These are phyloP conservation scores for Onygena corvina DNA, from an alignment of 2,329 filamentous ascomycete genomes.

Conservation along the genomic window DNA sequence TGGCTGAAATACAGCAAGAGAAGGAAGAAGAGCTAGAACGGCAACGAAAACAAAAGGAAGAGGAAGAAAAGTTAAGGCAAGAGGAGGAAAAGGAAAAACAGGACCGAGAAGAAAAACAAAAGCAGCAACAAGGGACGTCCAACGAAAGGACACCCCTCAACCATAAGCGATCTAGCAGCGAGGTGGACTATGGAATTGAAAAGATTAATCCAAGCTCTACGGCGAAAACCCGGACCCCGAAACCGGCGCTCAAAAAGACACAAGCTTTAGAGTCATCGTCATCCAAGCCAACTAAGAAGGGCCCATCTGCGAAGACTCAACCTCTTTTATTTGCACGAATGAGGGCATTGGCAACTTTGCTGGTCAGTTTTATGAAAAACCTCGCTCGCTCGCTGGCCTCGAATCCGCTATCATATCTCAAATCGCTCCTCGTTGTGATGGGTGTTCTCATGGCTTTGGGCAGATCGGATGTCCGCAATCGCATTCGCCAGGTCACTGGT, in stretches of 20 bases:
- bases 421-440: conserved; percentile 64
- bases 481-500: conserved; percentile 55
- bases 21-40: conserved; percentile 44
- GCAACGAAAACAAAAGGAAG: conserved; percentile 39
- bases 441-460: conserved; percentile 67
- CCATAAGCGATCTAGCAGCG: conserved; percentile 47
- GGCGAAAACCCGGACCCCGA: conserved; percentile 23
- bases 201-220: conserved; percentile 34
- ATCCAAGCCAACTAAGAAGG: conserved; percentile 31
- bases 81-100: conserved; percentile 22
- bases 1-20: conserved; percentile 51
- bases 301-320: conserved; percentile 22
- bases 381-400: conserved; percentile 41
- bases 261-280: conserved; percentile 18
- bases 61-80: conserved; percentile 28
- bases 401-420: conserved; percentile 45
- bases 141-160: conserved; percentile 15
- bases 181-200: conserved; percentile 60
- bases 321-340: conserved; percentile 28
- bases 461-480: conserved; percentile 60
- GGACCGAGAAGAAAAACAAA: conserved; percentile 21
- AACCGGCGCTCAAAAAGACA: conserved; percentile 21
- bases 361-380: conserved; percentile 41
- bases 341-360: conserved; percentile 33
- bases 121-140: conserved; percentile 19